Percentiles rank a stretch among this genome's conserved stretches.
phyloP scores from a whole-genome alignment of 2,329 filamentous ascomycete species.

The Juglanconis sp. region DNA sequence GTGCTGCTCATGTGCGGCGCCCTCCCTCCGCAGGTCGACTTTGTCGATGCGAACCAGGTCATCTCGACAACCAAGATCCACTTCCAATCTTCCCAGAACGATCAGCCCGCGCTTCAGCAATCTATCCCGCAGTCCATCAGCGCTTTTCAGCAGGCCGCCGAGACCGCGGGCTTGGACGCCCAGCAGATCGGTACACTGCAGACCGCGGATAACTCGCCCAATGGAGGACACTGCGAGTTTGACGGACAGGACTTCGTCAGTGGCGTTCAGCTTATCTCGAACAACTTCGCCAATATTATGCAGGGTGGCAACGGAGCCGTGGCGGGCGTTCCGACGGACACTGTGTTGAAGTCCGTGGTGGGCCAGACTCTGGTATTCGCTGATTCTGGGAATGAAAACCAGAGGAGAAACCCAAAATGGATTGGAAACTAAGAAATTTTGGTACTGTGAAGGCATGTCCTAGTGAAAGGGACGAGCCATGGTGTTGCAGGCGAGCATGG shows the following conservation, averaged over 20 bases:
- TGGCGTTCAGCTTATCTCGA: constrained; percentile 55
- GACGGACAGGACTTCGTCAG: constrained; percentile 51
- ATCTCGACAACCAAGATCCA: constrained; percentile 49
- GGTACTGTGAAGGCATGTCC: background rate
- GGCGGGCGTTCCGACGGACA: constrained; percentile 46
- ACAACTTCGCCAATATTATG: constrained; percentile 51
- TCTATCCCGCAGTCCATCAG: constrained; percentile 47
- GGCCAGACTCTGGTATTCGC: constrained; percentile 44
- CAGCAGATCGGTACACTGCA: constrained; percentile 47
- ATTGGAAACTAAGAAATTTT: too few relatives aligned
- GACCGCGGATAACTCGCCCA: constrained; percentile 55
- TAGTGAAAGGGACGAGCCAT: too few relatives aligned
- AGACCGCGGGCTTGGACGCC: constrained; percentile 38
- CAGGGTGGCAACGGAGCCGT: constrained; percentile 50
- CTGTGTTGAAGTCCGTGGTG: constrained; percentile 44
- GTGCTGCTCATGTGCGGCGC: constrained; percentile 56
- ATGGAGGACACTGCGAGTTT: constrained; percentile 57
- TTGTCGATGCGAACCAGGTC: constrained; percentile 37
- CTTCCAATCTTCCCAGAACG: constrained; percentile 53
- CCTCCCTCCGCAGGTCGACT: constrained; percentile 49
- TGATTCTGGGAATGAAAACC: constrained; percentile 5
- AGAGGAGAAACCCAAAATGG: background rate
- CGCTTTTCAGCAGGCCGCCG: constrained; percentile 49
- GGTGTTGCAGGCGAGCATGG: too few relatives aligned
- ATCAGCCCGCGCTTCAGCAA: constrained; percentile 46